Percentiles rank a stretch among this genome's conserved stretches.
Conservation (phyloP, 176 grass and related monocot genomes). For the Carex littledalei region DNA sequence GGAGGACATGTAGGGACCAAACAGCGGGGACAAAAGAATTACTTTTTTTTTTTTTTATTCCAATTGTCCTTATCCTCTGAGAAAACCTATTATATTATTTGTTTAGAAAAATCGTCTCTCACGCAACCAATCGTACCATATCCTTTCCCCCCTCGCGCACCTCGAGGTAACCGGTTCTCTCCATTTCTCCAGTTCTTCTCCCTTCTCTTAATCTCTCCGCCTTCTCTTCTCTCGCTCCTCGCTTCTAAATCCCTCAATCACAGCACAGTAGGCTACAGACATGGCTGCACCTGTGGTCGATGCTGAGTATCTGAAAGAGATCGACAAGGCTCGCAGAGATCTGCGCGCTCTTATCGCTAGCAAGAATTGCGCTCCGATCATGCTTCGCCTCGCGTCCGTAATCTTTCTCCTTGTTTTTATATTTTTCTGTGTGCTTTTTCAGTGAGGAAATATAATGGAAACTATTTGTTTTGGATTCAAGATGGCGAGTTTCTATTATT, state of each 20-base stretch:
- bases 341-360: constrained; percentile 83
- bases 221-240: background rate
- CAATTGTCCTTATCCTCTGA: too few relatives aligned
- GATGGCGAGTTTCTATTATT: background rate
- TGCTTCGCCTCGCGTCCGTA: constrained; percentile 93
- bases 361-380: constrained; percentile 95
- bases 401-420: background rate
- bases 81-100: background rate
- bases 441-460: background rate
- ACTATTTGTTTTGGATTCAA: background rate
- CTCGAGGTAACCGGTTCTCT: constrained; percentile 29
- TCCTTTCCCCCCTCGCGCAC: background rate
- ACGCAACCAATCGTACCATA: constrained; percentile 31
- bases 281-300: constrained; percentile 83
- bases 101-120: background rate
- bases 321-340: constrained; percentile 77
- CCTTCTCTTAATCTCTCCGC: background rate
- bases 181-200: background rate
- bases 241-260: constrained; percentile 3
- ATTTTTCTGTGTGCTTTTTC: background rate
- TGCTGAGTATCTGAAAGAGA: constrained; percentile 76
- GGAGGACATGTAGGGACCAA: too few relatives aligned
- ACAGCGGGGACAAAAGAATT: too few relatives aligned
- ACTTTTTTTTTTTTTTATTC: too few relatives aligned
- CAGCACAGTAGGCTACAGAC: background rate